Evolutionary conservation across 305 asterid genomes (phyloP).

Genomic region (Withania somnifera): DNA sequence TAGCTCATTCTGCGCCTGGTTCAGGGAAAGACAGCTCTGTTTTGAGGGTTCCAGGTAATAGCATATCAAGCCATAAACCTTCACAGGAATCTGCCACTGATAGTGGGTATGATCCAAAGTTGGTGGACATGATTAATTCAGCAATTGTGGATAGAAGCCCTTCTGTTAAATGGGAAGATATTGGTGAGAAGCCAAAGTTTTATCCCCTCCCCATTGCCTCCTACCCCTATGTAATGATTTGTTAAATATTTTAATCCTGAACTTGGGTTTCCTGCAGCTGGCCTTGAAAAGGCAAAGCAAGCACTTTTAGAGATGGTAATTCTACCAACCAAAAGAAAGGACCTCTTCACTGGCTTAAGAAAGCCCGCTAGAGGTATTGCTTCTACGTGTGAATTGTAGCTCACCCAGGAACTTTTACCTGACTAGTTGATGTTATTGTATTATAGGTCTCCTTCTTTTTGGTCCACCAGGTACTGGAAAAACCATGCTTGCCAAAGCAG

Average conservation of each 20-base stretch:
- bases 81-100: constrained; percentile 33
- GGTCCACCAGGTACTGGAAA: constrained; percentile 99
- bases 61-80: constrained; percentile 27
- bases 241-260: not conserved
- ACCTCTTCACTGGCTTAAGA: constrained; percentile 93
- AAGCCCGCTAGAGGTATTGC: constrained; percentile 85
- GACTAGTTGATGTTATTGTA: constrained; percentile 4
- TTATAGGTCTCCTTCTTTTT: constrained; percentile 84
- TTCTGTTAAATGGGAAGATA: constrained; percentile 98
- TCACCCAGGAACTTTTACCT: not conserved
- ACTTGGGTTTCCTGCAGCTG: constrained; percentile 45
- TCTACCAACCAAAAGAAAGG: constrained; percentile 88
- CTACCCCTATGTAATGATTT: not conserved
- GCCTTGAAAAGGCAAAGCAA: constrained; percentile 97
- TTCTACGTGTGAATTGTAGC: not conserved
- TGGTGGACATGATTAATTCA: constrained; percentile 87
- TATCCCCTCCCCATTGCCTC: constrained; percentile 3
- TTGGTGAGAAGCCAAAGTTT: constrained; percentile 50
- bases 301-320: constrained; percentile 93
- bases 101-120: constrained; percentile 59
- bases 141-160: constrained; percentile 83
- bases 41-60: constrained; percentile 30
- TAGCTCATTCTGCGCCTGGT: constrained; percentile 33
- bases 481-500: constrained; percentile 98
- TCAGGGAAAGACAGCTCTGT: constrained; percentile 21